Evolutionary conservation across 768 basidiomycete genomes (phyloP).

Genomic region (Lanmaoa pseudosensibilis): DNA sequence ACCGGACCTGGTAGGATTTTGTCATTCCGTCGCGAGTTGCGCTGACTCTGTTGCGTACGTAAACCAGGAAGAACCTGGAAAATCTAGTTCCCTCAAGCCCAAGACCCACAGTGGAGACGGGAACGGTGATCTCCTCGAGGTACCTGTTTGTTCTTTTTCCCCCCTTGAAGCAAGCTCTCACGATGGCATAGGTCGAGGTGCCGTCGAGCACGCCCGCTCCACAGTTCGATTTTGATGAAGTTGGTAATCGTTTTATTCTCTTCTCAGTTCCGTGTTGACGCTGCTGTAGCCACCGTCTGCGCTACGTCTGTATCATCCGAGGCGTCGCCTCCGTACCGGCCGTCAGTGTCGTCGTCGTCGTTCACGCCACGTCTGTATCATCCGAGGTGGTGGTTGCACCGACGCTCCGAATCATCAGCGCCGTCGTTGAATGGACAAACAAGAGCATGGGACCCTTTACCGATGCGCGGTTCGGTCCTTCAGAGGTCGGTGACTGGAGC

Average conservation of each 20-base stretch:
- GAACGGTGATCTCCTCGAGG: no score
- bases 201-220: no score
- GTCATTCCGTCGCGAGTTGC: not conserved
- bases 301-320: no score
- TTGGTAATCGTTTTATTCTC: no score
- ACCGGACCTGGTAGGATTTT: not conserved
- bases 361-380: slow-evolving; percentile 30
- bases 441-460: slow-evolving; percentile 36
- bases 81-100: no score
- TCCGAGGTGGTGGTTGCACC: slow-evolving; percentile 33
- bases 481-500: slow-evolving; percentile 10
- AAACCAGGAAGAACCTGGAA: no score
- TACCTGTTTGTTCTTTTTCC: no score
- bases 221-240: no score
- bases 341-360: slow-evolving; percentile 23
- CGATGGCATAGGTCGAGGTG: no score
- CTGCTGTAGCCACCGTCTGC: not conserved
- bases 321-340: slow-evolving; percentile 13
- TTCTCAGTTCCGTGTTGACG: not conserved
- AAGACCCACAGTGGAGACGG: no score
- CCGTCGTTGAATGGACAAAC: slow-evolving; percentile 26
- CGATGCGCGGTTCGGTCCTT: slow-evolving; percentile 25
- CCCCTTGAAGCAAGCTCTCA: no score
- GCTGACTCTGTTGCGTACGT: no score
- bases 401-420: slow-evolving; percentile 34